Evolutionary conservation across 2,329 filamentous ascomycete genomes (phyloP), one percentile per base, ranked within the genome.

Genomic region (Seiridium cupressi): DNA sequence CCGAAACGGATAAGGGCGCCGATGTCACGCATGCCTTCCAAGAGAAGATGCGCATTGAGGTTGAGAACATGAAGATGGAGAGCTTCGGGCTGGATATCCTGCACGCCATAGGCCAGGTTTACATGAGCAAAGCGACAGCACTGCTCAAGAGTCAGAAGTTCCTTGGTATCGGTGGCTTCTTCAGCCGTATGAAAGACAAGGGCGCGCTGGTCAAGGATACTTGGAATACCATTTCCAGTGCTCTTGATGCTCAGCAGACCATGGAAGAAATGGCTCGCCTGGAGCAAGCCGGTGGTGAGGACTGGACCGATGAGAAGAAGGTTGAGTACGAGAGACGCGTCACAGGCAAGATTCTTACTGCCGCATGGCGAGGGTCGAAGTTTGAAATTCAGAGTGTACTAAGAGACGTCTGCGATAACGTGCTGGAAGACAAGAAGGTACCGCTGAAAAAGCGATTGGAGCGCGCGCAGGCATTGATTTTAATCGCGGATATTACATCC

Each of bases 31-130:
- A 79, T 60, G 91, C 95, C 0, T 99, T 98, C 81, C 89, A 93
- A 74, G 92, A 94, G 73, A 97, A 99, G 85, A 97, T 91, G 66
- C 86, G 89, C 46, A 87, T 98, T 46, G 95, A 99, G 78, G 92
- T 96, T 34, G 95, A 99, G 80, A 96, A 98, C 72, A 82, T 99
- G 68, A 99, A 98, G 83, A 99, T 99, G 92, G 95, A 99, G 78
- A 96, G 91, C 0, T 99, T 99, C 69, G 95, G 95, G 56, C 83
- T 99, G 47, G 95, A 99, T 64, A 98, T 98, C 67, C 82, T 97
- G 54, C 94, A 98, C 75, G 93, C 95, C 51, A 96, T 99, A 69
- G 95, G 95, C 13, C 84, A 90, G 67, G 96, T 92, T 3, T 99
- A 99, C 75, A 78, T 95, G 35, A 87, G 88, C 74, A 98, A 98